A percentile compares a stretch with the other conserved stretches of the same genome.
Evolutionary conservation across 768 basidiomycete genomes (phyloP).

Genomic region (Phylloporus sp.): DNA sequence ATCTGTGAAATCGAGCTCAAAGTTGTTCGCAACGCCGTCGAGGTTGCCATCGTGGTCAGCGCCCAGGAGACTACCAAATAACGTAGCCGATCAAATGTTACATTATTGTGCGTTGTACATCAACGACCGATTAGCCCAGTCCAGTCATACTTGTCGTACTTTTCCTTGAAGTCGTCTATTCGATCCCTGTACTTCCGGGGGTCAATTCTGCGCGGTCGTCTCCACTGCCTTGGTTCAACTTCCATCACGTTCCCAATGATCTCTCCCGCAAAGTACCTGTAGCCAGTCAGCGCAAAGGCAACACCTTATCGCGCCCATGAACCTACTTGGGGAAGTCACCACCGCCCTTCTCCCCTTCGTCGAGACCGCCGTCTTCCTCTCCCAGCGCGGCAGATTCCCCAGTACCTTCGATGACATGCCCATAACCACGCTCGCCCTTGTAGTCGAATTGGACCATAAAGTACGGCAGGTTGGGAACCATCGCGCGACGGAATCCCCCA

Average conservation of each 20-base stretch:
- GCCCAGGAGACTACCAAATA: background rate
- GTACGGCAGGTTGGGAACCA: slow-evolving; percentile 97
- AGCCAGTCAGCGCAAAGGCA: slow-evolving; percentile 4
- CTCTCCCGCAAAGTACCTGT: slow-evolving; percentile 90
- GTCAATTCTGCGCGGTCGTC: slow-evolving; percentile 72
- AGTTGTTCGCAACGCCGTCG: slow-evolving; percentile 3
- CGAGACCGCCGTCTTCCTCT: slow-evolving; percentile 59
- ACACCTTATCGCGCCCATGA: background rate
- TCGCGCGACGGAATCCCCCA: slow-evolving; percentile 89
- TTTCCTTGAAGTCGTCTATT: slow-evolving; percentile 61
- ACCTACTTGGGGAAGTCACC: slow-evolving; percentile 84
- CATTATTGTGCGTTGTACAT: background rate
- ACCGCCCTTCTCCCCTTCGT: slow-evolving; percentile 86
- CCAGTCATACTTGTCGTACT: slow-evolving; percentile 80
- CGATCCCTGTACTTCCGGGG: slow-evolving; percentile 64
- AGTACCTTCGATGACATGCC: slow-evolving; percentile 94
- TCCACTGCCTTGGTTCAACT: slow-evolving; percentile 81
- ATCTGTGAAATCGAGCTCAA: background rate
- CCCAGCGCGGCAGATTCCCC: slow-evolving; percentile 57
- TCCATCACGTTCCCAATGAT: slow-evolving; percentile 91
- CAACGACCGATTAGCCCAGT: slow-evolving; percentile 52
- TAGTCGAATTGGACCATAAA: slow-evolving; percentile 99
- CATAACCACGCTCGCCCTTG: slow-evolving; percentile 96
- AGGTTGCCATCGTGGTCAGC: background rate
- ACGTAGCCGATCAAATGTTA: background rate